These are phyloP conservation scores for Xerocomus nothofagi DNA, from an alignment of 1,284 basidiomycete genomes.

Conservation along the genomic window DNA sequence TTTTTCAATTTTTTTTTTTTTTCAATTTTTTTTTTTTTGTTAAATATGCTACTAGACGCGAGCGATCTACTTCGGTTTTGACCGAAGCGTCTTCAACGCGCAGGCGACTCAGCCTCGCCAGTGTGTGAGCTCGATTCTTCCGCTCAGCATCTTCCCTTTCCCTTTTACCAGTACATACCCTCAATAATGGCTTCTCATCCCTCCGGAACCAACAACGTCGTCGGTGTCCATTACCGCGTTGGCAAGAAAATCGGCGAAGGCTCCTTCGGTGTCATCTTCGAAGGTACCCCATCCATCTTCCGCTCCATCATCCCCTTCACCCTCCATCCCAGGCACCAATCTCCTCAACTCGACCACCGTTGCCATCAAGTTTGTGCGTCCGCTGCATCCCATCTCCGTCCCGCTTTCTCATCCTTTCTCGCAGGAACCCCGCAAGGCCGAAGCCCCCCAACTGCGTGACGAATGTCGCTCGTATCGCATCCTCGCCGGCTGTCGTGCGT, in stretches of 20 bases:
- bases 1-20: too few species aligned
- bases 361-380: slow-evolving; percentile 95
- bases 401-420: slow-evolving; percentile 11
- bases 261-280: slow-evolving; percentile 81
- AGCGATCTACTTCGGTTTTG: slow-evolving; percentile 28
- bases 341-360: slow-evolving; percentile 84
- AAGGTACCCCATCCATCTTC: slow-evolving; percentile 47
- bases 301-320: background rate
- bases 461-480: slow-evolving; percentile 98
- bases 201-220: slow-evolving; percentile 62
- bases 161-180: slow-evolving; percentile 14
- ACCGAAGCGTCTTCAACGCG: slow-evolving; percentile 32
- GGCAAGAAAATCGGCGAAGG: slow-evolving; percentile 89
- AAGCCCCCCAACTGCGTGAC: slow-evolving; percentile 95
- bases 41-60: background rate
- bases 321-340: slow-evolving; percentile 67
- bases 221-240: slow-evolving; percentile 74
- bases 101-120: slow-evolving; percentile 31
- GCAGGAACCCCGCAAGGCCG: slow-evolving; percentile 96
- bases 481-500: slow-evolving; percentile 87
- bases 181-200: slow-evolving; percentile 43
- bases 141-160: background rate
- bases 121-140: slow-evolving; percentile 6
- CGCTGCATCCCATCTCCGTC: slow-evolving; percentile 1
- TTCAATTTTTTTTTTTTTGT: too few species aligned